These are phyloP conservation scores for Fomitopsis betulina DNA, from an alignment of 1,284 basidiomycete genomes.

Conservation along the genomic window DNA sequence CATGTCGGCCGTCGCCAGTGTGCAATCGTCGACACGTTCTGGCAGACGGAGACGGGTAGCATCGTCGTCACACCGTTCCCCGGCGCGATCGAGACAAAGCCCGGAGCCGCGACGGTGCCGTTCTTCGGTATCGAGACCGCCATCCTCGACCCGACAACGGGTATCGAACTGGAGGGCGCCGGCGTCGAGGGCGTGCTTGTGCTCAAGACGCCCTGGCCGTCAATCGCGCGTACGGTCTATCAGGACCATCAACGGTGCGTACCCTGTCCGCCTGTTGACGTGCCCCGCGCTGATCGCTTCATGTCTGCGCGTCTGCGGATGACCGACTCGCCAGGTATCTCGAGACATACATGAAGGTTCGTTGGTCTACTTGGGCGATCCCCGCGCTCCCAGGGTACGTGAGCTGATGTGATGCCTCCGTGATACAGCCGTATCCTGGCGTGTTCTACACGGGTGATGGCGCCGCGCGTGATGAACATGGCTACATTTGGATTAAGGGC, in stretches of 20 bases:
- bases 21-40: conserved; percentile 95
- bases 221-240: conserved; percentile 93
- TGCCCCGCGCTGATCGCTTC: conserved; percentile 1
- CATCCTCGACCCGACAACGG: conserved; percentile 82
- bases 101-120: conserved; percentile 93
- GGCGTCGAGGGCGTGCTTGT: conserved; percentile 91
- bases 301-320: conserved; percentile 1
- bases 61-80: conserved; percentile 96
- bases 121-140: conserved; percentile 95
- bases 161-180: conserved; percentile 75
- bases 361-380: conserved; percentile 4
- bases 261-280: conserved; percentile 37
- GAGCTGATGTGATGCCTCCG: conserved; percentile 34
- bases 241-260: conserved; percentile 70
- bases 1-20: conserved; percentile 87
- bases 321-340: conserved; percentile 34
- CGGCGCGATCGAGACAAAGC: conserved; percentile 93
- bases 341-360: conserved; percentile 88
- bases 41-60: conserved; percentile 98
- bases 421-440: conserved; percentile 68
- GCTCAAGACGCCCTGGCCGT: conserved; percentile 90
- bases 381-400: background rate
- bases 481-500: conserved; percentile 98
- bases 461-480: conserved; percentile 90
- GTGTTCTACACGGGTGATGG: conserved; percentile 97